Base-by-base conservation (phyloP, 768 basidiomycete species). In the Coprinopsis marcescibilis region DNA sequence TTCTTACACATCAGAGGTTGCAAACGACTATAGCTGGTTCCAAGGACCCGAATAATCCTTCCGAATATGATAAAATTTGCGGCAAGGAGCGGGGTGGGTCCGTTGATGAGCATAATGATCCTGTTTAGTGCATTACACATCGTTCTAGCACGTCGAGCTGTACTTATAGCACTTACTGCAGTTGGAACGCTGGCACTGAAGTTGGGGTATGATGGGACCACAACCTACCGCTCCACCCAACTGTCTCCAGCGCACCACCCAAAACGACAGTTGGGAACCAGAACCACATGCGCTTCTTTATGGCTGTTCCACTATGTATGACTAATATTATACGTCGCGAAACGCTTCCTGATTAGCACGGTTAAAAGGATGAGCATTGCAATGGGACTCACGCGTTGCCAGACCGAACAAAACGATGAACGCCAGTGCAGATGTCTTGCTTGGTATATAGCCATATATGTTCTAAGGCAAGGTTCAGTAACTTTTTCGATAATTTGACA, bases 21-120 rank as follows among this genome's bases (percentile, higher is more conserved):
- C 4, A 81, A 51, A 0, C 77, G 63, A 50, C 74, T 76, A 58
- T 78, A 77, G 35, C 62, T 55, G 3, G 65, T 37, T 1, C 76
- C 77, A n/a, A 80, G 59, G 3, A 55, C 54, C 15, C 52, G 55
- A 36, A 79, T 74, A 40, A 80, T 63, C 21, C 60, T 56, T 1
- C 78, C 77, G 10, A 83, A 65, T 15, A 80, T 70, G 33, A 80
- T 66, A 57, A 83, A 85, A 52, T 75, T 77, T 11, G 78, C 78
- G 0, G 81, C 80, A 14, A 77, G 61, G 29, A 80, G 60, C 19
- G 78, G 78, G 0, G 76, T 76, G 2, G 80, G 81, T 1, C 71
- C 72, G 33, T 81, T 60, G 54, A 84, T 80, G 2, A 76, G 75
- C 5, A 63, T 61, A 4, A 63, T 61, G n/a, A 79, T 75, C 57